These are phyloP conservation scores for Apostasia shenzhenica DNA, from an alignment of 106 monocot genomes.

Conservation along the genomic window DNA sequence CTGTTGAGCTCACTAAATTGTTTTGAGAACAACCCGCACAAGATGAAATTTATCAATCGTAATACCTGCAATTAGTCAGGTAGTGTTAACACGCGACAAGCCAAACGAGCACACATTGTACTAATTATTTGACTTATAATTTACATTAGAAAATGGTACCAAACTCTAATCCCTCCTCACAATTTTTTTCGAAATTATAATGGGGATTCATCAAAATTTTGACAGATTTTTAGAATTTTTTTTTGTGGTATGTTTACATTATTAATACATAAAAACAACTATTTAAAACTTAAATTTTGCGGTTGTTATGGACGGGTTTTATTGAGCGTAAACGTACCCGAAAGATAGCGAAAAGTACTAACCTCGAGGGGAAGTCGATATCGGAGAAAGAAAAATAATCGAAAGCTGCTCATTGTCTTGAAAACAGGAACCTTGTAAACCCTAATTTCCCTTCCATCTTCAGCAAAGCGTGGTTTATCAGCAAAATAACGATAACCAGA, in stretches of 20 bases:
- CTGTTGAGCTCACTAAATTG: slow-evolving; percentile 17
- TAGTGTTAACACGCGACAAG: too few relatives aligned
- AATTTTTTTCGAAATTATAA: neutral
- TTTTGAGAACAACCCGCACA: slow-evolving; percentile 18
- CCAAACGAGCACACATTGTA: neutral
- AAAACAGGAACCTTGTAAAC: slow-evolving; percentile 4
- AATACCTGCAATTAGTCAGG: slow-evolving; percentile 5
- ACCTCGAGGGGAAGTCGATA: slow-evolving; percentile 43
- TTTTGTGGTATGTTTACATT: neutral
- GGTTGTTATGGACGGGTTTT: neutral
- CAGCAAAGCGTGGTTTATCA: slow-evolving; percentile 17
- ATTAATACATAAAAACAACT: neutral
- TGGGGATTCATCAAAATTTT: neutral
- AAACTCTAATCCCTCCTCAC: neutral
- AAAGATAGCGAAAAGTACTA: neutral
- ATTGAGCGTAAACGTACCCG: neutral
- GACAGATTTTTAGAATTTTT: neutral
- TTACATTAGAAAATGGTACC: neutral
- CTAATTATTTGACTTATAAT: neutral
- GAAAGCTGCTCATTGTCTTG: slow-evolving; percentile 12
- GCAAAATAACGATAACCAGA: slow-evolving; percentile 14
- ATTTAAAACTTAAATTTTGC: neutral
- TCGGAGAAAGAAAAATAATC: slow-evolving; percentile 23
- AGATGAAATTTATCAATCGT: slow-evolving; percentile 14
- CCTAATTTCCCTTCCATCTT: slow-evolving; percentile 23